Percentiles rank a stretch among this genome's conserved stretches.
These are phyloP conservation scores for Aegilops bicornis DNA, from an alignment of 176 grass and related monocot genomes.

Conservation along the genomic window DNA sequence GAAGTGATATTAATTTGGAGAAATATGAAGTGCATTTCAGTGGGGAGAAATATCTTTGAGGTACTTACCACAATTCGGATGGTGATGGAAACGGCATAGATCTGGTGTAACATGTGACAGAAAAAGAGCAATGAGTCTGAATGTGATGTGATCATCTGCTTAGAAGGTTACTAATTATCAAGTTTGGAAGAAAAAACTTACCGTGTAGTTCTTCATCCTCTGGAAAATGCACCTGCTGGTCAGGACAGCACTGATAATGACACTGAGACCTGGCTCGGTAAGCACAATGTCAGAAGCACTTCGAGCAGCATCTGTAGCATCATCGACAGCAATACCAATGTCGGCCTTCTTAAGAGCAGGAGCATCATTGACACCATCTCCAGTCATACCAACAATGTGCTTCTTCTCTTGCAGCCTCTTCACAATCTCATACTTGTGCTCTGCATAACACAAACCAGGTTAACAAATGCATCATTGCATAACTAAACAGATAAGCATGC, in stretches of 20 bases:
- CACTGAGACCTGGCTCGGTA: slow-evolving; percentile 95
- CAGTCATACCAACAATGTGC: slow-evolving; percentile 97
- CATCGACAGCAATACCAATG: slow-evolving; percentile 95
- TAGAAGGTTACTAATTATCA: background rate
- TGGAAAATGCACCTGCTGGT: slow-evolving; percentile 99
- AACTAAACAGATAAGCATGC: background rate
- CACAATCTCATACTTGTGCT: slow-evolving; percentile 98
- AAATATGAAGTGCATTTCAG: background rate
- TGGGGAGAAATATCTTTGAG: background rate
- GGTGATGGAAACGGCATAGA: slow-evolving; percentile 97
- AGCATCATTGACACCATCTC: slow-evolving; percentile 96
- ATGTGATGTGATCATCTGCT: background rate
- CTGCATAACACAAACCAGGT: slow-evolving; percentile 40
- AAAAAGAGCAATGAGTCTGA: slow-evolving; percentile 18
- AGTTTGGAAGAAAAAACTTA: slow-evolving; percentile 37
- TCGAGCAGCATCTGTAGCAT: slow-evolving; percentile 94
- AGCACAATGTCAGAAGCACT: slow-evolving; percentile 93
- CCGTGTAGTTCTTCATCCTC: slow-evolving; percentile 99
- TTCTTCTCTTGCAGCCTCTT: slow-evolving; percentile 98
- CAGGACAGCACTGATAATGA: slow-evolving; percentile 95
- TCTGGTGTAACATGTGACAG: slow-evolving; percentile 41
- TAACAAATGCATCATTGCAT: background rate
- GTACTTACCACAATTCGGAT: slow-evolving; percentile 95
- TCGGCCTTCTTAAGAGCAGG: slow-evolving; percentile 96
- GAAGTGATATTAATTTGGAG: slow-evolving; percentile 5